phyloP scores from a whole-genome alignment of 2,329 filamentous ascomycete species.

The Botrytis squamosa region DNA sequence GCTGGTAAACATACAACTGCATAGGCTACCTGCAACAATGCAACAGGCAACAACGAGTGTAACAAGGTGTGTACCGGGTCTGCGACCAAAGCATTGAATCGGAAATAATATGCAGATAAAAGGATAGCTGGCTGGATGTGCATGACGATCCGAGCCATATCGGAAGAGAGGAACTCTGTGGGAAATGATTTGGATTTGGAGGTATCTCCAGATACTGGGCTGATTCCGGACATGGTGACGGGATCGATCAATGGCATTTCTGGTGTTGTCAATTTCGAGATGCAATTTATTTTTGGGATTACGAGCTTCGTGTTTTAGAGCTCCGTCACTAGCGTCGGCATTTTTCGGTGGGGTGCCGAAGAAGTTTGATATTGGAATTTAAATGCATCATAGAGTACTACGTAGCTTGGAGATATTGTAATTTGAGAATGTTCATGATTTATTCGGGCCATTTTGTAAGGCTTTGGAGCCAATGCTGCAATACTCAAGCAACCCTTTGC shows the following conservation, averaged over 20 bases:
- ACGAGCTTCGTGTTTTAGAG: constrained; percentile 10
- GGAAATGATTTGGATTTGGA: constrained; percentile 30
- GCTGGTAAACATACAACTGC: constrained; percentile 62
- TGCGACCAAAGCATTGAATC: constrained; percentile 65
- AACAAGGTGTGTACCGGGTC: constrained; percentile 67
- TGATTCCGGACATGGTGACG: constrained; percentile 35
- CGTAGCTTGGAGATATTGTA: not conserved
- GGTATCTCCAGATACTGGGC: constrained; percentile 11
- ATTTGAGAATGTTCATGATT: not conserved
- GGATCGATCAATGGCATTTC: constrained; percentile 38
- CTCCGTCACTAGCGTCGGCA: constrained; percentile 20
- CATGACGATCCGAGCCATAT: constrained; percentile 53
- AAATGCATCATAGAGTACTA: not conserved
- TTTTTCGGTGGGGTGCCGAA: constrained; percentile 5
- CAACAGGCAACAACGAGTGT: constrained; percentile 60
- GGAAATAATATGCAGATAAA: constrained; percentile 59
- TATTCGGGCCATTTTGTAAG: not conserved
- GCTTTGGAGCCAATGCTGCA: not conserved
- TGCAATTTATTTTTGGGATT: not conserved
- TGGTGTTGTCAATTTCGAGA: constrained; percentile 4
- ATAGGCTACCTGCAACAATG: constrained; percentile 63
- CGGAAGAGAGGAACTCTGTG: constrained; percentile 37
- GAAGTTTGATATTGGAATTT: constrained; percentile 5
- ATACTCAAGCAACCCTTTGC: not conserved
- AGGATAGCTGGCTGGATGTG: constrained; percentile 68